Conservation (phyloP, 176 grass and related monocot species). For the Panicum miliaceum region DNA sequence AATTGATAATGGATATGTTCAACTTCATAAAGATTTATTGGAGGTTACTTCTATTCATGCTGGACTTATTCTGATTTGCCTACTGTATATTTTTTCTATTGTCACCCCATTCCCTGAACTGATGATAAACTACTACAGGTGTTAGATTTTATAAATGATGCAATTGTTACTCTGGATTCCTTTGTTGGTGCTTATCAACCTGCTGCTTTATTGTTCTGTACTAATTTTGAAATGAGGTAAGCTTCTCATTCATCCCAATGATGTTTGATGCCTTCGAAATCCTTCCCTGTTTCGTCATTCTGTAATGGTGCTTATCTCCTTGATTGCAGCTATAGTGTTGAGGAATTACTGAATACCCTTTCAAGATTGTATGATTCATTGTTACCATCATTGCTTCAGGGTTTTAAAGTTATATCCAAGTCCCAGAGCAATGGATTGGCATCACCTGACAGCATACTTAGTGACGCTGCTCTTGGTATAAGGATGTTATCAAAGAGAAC, state of each 20-base stretch:
- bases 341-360: slow-evolving; percentile 74
- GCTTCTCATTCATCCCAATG: slow-evolving; percentile 28
- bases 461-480: slow-evolving; percentile 67
- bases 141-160: slow-evolving; percentile 97
- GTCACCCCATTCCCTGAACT: background rate
- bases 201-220: slow-evolving; percentile 79
- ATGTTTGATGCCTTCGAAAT: slow-evolving; percentile 20
- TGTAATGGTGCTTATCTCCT: slow-evolving; percentile 37
- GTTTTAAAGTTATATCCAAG: slow-evolving; percentile 64
- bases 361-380: slow-evolving; percentile 82
- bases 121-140: slow-evolving; percentile 59
- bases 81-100: slow-evolving; percentile 11
- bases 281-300: background rate
- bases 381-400: slow-evolving; percentile 74
- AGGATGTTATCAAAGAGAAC: slow-evolving; percentile 87
- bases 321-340: slow-evolving; percentile 70
- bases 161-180: slow-evolving; percentile 83
- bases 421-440: slow-evolving; percentile 31
- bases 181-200: slow-evolving; percentile 84
- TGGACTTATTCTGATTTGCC: slow-evolving; percentile 33
- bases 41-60: slow-evolving; percentile 62
- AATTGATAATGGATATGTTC: slow-evolving; percentile 68
- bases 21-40: slow-evolving; percentile 83
- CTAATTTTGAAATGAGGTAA: slow-evolving; percentile 87
- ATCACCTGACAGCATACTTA: slow-evolving; percentile 39